Base-by-base conservation (phyloP, 2,329 filamentous ascomycete species). In the Stemphylium vesicarium region DNA sequence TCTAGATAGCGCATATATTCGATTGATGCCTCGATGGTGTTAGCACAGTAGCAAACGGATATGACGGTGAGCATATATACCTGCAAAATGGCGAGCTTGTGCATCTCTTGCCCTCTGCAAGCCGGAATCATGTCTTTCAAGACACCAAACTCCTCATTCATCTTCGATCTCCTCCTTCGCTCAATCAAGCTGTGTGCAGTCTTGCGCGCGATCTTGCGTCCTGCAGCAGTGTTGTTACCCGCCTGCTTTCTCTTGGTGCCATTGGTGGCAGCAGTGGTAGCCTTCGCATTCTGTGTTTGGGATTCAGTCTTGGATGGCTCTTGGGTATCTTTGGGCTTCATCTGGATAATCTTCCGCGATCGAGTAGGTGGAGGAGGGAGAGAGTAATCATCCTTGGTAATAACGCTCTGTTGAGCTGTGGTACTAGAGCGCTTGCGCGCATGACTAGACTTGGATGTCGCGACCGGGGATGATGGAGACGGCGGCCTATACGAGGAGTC, bases 91-190 rank as follows among this genome's bases (percentile, higher is more conserved):
- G 93, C 92, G 53, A 98, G 80, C 78, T 99, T 99, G 77, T 98
- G 95, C 95, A 98, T 98, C 70, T 98, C 94, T 63, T 88, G 85
- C 6, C 92, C 93, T n/a, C 85, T 87, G 75, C 95, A 98, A 2
- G 95, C 94, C 0, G 95, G 95, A 53, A 98, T 96, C 90, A 99
- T 92, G 67, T 89, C 85, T 78, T 98, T 98, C 62, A 98, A 79
- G 13, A 96, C 89, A 2, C 87, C 90, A 78, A 98, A 98, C 78
- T 98, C 95, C 74, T 98, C 94, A 66, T 99, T 98, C 94, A 98
- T 99, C 81, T 98, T 99, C 11, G 91, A 96, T 59, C 95, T 83
- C 66, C 95, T 81, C 53, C 94, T 81, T 40, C 95, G 83, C 79
- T 99, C 95, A 65, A 98, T 99, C 63, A 98, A 78, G 69, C 92